A percentile compares a stretch with the other conserved stretches of the same genome.
Conservation (phyloP, 345 rosid genomes). For the Euphorbia pulcherrima region DNA sequence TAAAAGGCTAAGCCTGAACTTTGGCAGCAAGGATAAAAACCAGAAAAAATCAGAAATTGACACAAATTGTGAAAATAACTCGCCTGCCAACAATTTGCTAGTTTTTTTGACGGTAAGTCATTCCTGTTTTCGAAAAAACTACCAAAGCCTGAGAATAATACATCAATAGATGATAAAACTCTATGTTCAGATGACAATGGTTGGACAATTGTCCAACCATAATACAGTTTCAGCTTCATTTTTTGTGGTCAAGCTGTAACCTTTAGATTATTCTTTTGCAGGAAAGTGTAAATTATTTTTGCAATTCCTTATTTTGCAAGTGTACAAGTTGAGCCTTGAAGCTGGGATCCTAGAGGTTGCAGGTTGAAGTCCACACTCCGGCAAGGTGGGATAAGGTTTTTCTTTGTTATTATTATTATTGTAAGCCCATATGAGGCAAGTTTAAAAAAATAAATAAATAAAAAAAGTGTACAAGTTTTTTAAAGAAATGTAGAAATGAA, state of each 20-base stretch:
- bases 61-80: constrained; percentile 39
- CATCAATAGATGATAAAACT: constrained; percentile 25
- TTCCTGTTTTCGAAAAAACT: constrained; percentile 71
- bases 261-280: constrained; percentile 1
- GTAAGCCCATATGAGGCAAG: too few relatives aligned
- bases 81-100: constrained; percentile 62
- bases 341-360: too few relatives aligned
- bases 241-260: not conserved
- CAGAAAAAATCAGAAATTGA: constrained; percentile 42
- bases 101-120: constrained; percentile 77
- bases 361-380: too few relatives aligned
- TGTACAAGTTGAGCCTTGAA: not conserved
- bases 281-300: constrained; percentile 24
- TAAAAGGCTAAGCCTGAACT: constrained; percentile 60
- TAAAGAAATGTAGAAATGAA: constrained; percentile 13
- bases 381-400: too few relatives aligned
- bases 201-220: constrained; percentile 52
- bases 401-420: too few relatives aligned
- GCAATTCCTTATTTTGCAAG: not conserved
- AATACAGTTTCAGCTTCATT: not conserved
- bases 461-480: not conserved
- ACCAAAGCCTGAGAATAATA: constrained; percentile 49
- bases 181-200: constrained; percentile 41
- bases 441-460: too few relatives aligned
- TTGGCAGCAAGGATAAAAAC: constrained; percentile 57